Base-by-base conservation (phyloP, 2,329 filamentous ascomycete genomes). In the Stemphylium lycopersici region DNA sequence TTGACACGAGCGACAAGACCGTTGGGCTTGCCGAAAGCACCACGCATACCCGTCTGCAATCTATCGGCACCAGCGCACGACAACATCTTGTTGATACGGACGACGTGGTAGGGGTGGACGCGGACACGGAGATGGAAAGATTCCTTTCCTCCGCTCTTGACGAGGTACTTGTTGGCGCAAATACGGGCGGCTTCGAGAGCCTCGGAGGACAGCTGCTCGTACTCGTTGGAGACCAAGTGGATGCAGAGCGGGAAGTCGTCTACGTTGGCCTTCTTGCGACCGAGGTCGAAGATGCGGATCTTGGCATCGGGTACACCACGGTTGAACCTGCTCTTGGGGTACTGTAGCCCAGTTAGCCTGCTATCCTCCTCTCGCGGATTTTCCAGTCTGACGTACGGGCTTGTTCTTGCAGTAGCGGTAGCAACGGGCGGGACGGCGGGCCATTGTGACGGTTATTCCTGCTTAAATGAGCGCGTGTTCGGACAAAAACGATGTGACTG, bases 11-110 rank as follows among this genome's bases (percentile, higher is more conserved):
- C 95, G 78, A 99, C 95, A 76, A 87, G 89, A 79, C 95, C 95
- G 87, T 98, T 96, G 81, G 95, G 95, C 90, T 99, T 99, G 79
- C 95, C 95, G 89, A 92, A 99, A 75, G 95, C 95, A 89, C 95
- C 95, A 90, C 95, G 93, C 95, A 99, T 99, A 87, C 95, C 95
- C 74, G 95, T 99, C 84, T 99, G 95, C 82, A 99, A 87, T 90
- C 95, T 92, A 98, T 99, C 95, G 89, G 95, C 95, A 87, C 95
- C 95, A 78, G 95, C 95, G 83, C 95, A 99, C 79, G 95, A 98
- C 91, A 99, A 93, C 95, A 99, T 99, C 90, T 99, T 99, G 92
- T 99, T 99, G 93, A 99, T 99, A 84, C 95, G 95, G 87, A 99
- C 90, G 83, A 99, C 95, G 87, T 99, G 95, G 91, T 91, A 99